Percentiles rank a stretch among this genome's conserved stretches.
These are phyloP conservation scores for Chlamydomonas asymmetrica DNA, from an alignment of 139 green algal species.

Conservation along the genomic window DNA sequence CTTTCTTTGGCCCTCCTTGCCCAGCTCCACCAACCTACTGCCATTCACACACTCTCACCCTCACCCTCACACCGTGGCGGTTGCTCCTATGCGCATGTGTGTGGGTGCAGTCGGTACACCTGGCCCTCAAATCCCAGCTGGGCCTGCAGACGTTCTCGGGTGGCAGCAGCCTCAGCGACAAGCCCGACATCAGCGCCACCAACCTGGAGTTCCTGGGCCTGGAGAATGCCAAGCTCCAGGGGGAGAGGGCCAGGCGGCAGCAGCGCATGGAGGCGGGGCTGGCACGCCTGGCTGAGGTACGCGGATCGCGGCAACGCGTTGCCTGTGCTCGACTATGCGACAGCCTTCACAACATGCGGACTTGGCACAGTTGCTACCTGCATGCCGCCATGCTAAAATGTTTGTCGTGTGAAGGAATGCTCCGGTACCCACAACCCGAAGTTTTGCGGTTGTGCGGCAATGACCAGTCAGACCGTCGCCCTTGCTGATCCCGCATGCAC, in stretches of 20 bases:
- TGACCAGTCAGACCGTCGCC: background rate
- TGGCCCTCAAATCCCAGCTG: constrained; percentile 15
- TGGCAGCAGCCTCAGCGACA: too few species aligned
- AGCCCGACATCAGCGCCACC: constrained; percentile 28
- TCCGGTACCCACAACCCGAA: too few species aligned
- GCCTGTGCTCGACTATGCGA: background rate
- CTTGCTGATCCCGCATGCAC: background rate
- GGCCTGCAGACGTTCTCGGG: background rate
- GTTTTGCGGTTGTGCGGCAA: too few species aligned
- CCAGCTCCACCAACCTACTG: background rate
- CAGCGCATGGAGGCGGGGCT: background rate
- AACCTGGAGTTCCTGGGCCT: constrained; percentile 46
- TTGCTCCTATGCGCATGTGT: too few species aligned
- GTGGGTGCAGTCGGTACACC: constrained; percentile 8
- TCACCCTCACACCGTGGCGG: background rate
- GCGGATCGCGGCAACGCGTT: background rate
- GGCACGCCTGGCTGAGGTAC: background rate
- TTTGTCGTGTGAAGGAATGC: background rate
- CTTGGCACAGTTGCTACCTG: background rate
- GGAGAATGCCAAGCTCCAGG: constrained; percentile 40
- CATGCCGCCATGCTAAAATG: background rate
- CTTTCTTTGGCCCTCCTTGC: background rate
- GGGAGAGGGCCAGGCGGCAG: constrained; percentile 30
- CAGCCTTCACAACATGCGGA: background rate
- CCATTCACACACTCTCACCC: background rate